These are phyloP conservation scores for Heliophila coronopifolia DNA, from an alignment of 441 rosid genomes.

Conservation along the genomic window DNA sequence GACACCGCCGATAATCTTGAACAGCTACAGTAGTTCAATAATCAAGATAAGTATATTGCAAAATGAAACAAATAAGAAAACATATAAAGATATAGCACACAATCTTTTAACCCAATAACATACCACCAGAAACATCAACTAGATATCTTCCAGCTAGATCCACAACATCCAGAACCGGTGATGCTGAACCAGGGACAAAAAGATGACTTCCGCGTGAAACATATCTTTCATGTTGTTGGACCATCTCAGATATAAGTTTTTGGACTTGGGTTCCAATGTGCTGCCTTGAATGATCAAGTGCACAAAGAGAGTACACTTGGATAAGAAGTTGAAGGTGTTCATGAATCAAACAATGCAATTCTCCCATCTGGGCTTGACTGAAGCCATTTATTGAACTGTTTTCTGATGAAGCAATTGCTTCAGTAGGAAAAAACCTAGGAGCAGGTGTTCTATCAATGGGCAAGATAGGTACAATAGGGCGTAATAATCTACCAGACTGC, in stretches of 20 bases:
- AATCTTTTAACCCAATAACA: constrained; percentile 13
- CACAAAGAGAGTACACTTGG: constrained; percentile 76
- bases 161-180: constrained; percentile 60
- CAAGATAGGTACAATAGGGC: constrained; percentile 63
- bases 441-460: constrained; percentile 37
- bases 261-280: constrained; percentile 63
- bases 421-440: constrained; percentile 32
- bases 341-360: constrained; percentile 68
- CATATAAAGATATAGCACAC: constrained; percentile 9
- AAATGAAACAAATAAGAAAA: constrained; percentile 7
- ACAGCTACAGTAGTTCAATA: constrained; percentile 49
- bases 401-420: constrained; percentile 32
- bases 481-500: constrained; percentile 65
- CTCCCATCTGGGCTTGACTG: constrained; percentile 62
- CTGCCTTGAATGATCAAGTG: constrained; percentile 67
- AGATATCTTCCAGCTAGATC: constrained; percentile 52
- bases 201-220: constrained; percentile 48
- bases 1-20: constrained; percentile 50
- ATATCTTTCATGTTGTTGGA: constrained; percentile 53
- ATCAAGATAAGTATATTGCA: constrained; percentile 13
- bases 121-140: constrained; percentile 64
- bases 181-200: constrained; percentile 35
- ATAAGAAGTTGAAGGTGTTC: constrained; percentile 92
- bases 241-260: constrained; percentile 64
- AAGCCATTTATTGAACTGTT: constrained; percentile 49